These are phyloP conservation scores for Arctium lappa DNA, from an alignment of 129 eudicot species.

Conservation along the genomic window DNA sequence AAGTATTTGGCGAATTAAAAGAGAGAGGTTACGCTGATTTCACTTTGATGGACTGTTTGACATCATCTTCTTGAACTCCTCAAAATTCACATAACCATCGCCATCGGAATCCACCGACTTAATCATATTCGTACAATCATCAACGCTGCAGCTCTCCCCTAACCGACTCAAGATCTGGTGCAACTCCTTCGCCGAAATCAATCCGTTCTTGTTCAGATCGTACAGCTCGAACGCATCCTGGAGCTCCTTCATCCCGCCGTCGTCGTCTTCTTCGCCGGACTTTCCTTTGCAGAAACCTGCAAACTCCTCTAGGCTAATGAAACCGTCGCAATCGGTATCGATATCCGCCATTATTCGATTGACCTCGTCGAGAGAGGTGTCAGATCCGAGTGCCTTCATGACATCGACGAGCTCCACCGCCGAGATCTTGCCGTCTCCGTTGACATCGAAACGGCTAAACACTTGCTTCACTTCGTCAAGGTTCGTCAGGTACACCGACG, in stretches of 20 bases:
- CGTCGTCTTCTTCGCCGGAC: constrained; percentile 21
- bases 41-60: constrained; percentile 16
- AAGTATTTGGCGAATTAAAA: not conserved
- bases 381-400: constrained; percentile 55
- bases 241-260: constrained; percentile 41
- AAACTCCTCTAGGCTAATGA: constrained; percentile 54
- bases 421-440: constrained; percentile 70
- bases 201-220: constrained; percentile 65
- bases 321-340: constrained; percentile 65
- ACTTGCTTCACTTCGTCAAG: constrained; percentile 42
- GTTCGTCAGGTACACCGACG: constrained; percentile 41
- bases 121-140: constrained; percentile 59
- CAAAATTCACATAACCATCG: constrained; percentile 65
- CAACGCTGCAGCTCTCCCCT: constrained; percentile 46
- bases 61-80: constrained; percentile 77
- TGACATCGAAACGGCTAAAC: constrained; percentile 58
- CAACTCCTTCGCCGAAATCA: constrained; percentile 54
- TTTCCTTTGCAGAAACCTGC: constrained; percentile 43
- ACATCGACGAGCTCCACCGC: constrained; percentile 47
- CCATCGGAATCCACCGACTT: constrained; percentile 58
- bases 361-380: constrained; percentile 41
- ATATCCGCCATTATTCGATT: constrained; percentile 59
- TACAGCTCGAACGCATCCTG: constrained; percentile 62
- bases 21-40: not conserved
- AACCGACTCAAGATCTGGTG: constrained; percentile 50